Base-by-base conservation (phyloP, 345 rosid species). In the Balakata baccata region DNA sequence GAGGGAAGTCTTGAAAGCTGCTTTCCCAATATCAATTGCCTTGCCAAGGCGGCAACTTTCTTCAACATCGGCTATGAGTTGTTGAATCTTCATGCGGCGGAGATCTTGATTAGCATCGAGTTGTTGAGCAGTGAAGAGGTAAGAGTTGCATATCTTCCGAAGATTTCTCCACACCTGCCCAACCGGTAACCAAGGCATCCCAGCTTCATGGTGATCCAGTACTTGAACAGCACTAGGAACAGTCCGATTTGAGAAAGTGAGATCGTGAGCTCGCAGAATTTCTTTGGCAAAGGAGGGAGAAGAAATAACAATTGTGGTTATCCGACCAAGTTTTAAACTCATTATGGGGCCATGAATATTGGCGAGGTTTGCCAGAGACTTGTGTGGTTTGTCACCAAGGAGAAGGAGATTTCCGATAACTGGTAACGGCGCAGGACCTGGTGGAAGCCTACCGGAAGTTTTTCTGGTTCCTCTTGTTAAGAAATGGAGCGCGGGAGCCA, bases 121-220 rank as follows among this genome's bases (percentile, higher is more conserved):
- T 56, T 58, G 38, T n/a, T 57, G 74, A 20, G 4, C 5, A 0
- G 64, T 20, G 41, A 70, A 70, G 12, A 70, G 57, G 37, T 56
- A 43, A 54, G 74, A 38, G 18, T 58, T 70, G 64, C 53, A 56
- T n/a, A 43, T 57, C 18, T 46, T 56, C 57, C 74, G 54, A 0
- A 39, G 64, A 1, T 57, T 70, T 46, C 64, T 70, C 74, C 65
- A 57, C 18, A 5, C 7, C 9, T 5, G 46, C 9, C 46, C 46
- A 43, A 43, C 9, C 6, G 46, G 46, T 8, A 43, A 43, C 46
- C 46, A 43, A 43, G 46, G 46, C 6, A 43, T 43, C 46, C 46
- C 9, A 43, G 46, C 46, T 43, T 43, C 7, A 8, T 43, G 46
- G 4, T 8, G 9, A 43, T 3, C 4, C 6, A 3, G 56, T 29